Percentiles rank a stretch among this genome's conserved stretches.
Evolutionary conservation across 139 green algal genomes (phyloP).

Genomic region (Chlorella sp.): DNA sequence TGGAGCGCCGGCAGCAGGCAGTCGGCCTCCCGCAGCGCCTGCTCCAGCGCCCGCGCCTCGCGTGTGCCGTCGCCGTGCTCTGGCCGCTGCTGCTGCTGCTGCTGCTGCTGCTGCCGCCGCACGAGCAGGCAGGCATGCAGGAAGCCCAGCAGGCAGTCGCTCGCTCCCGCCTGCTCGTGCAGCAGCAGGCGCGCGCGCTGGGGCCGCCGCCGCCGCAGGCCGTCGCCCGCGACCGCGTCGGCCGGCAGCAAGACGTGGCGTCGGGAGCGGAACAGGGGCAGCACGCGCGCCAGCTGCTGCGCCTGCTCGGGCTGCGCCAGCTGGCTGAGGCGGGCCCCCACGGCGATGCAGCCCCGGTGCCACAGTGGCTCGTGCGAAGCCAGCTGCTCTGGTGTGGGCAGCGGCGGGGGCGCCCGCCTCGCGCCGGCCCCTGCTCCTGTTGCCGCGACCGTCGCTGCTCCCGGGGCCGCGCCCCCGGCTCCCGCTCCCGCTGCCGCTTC

Average conservation of each 20-base stretch:
- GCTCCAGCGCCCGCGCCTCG: background rate
- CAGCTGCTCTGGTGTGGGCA: conserved; percentile 58
- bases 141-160: conserved; percentile 37
- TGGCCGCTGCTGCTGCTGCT: background rate
- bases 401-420: background rate
- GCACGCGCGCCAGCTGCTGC: background rate
- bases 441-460: background rate
- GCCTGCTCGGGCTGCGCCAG: conserved; percentile 31
- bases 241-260: conserved; percentile 36
- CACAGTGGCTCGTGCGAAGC: conserved; percentile 40
- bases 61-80: background rate
- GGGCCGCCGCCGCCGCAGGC: too few species aligned
- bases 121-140: conserved; percentile 50
- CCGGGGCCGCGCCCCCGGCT: background rate
- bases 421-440: background rate
- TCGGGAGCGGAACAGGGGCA: background rate
- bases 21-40: conserved; percentile 23
- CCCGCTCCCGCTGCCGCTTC: background rate
- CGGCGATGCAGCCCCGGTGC: background rate
- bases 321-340: conserved; percentile 39
- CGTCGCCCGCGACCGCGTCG: too few species aligned
- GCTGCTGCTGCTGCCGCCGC: background rate
- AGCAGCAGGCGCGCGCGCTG: conserved; percentile 54
- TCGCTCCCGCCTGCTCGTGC: conserved; percentile 45
- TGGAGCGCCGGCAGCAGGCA: conserved; percentile 44